These are phyloP conservation scores for Pseudogymnoascus sp. DNA, from an alignment of 2,329 filamentous ascomycete species.

Conservation along the genomic window DNA sequence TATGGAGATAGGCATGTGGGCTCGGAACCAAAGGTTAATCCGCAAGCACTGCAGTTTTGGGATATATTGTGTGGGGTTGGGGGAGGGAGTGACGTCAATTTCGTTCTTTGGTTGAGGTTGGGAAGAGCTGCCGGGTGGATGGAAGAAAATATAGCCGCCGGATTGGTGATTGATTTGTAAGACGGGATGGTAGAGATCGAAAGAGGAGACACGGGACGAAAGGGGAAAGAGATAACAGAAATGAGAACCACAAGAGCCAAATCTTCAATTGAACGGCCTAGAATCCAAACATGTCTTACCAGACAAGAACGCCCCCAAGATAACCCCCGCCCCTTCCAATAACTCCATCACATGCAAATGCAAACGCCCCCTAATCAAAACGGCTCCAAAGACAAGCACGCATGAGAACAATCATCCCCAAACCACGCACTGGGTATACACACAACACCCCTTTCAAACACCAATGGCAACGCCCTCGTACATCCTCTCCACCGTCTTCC, in stretches of 20 bases:
- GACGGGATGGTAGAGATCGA: not conserved
- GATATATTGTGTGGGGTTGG: not conserved
- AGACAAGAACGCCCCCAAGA: not conserved
- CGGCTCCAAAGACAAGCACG: not conserved
- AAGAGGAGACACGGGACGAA: not conserved
- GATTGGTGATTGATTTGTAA: not conserved
- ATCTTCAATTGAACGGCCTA: constrained; percentile 1
- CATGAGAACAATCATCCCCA: not conserved
- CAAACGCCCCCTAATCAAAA: not conserved
- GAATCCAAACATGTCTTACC: not conserved
- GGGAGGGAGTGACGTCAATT: not conserved
- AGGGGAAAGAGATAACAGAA: not conserved
- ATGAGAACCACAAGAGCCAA: not conserved
- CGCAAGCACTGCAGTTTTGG: not conserved
- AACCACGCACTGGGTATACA: not conserved
- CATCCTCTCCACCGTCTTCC: constrained; percentile 48
- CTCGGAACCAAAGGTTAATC: not conserved
- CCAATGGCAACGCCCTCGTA: constrained; percentile 26
- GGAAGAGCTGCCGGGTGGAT: not conserved
- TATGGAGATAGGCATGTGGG: not conserved
- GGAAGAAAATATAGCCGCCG: not conserved
- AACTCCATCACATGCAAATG: not conserved
- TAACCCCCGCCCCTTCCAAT: not conserved
- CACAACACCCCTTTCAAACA: not conserved
- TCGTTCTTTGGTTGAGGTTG: not conserved